Evolutionary conservation across 805 yeast species (phyloP), one percentile per base, ranked within the genome.

Genomic region (Candida ulmi): DNA sequence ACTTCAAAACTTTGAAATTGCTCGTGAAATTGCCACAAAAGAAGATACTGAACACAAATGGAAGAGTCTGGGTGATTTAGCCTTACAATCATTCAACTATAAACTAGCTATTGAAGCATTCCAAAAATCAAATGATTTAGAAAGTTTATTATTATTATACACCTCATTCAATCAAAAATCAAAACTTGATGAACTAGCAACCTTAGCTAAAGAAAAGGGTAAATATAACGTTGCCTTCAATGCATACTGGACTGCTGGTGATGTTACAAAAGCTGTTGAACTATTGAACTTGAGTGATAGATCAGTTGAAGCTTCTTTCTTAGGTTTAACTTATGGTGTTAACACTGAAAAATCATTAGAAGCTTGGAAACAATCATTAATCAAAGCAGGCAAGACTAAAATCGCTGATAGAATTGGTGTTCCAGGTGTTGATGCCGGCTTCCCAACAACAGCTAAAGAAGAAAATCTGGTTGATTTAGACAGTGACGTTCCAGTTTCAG

Each of bases 191-290:
- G 65, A 68, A 40, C 71, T 91, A 29, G 95, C 93, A 6, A 68
- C 69, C 40, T 63, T 66, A 35, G 90, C 96, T 36, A 78, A 74
- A 50, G 65, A 60, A n/a, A 72, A 68, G 33, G 97, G 97, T 36
- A 83, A 83, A 58, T 86, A 79, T 63, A 93, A 93, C 61, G 69
- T 90, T 42, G 95, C 98, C 19, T 93, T 88, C 69, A 88, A 86
- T 57, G 83, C 96, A 11, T 79, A 80, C 60, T 93, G 98, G 98
- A 68, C 80, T 39, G 75, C 82, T 25, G 91, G 95, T 30, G 84
- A 88, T 56, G 68, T 78, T 29, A 63, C 66, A 15, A 68, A 71
- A 31, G 83, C 90, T 48, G 70, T 80, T 39, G 74, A 76, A 17
- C 67, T 93, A 47, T 72, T 93, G 51, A 69, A 74, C 35, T 69